These are phyloP conservation scores for Phytophthora hybrid DNA, from an alignment of 352 stramenopile species.

Conservation along the genomic window DNA sequence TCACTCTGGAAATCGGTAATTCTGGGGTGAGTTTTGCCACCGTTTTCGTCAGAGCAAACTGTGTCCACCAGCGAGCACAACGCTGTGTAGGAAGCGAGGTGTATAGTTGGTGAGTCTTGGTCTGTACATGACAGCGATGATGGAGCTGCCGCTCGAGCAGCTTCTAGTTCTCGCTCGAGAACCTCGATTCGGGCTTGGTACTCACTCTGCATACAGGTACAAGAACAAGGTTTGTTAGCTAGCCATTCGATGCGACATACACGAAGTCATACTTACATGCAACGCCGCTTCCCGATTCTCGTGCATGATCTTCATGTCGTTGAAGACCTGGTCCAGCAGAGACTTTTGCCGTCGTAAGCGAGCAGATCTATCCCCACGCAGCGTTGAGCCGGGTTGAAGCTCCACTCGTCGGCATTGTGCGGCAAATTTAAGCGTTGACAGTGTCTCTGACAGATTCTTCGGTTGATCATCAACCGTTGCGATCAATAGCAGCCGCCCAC, in stretches of 20 bases:
- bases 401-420: slow-evolving; percentile 69
- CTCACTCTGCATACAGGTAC: slow-evolving; percentile 30
- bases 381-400: slow-evolving; percentile 33
- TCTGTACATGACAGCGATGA: neutral
- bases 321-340: slow-evolving; percentile 56
- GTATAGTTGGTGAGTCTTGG: slow-evolving; percentile 3
- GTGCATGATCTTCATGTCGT: slow-evolving; percentile 60
- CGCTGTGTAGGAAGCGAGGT: slow-evolving; percentile 50
- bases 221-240: neutral
- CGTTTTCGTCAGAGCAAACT: neutral
- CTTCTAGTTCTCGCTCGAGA: slow-evolving; percentile 45
- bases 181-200: slow-evolving; percentile 50
- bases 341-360: slow-evolving; percentile 28
- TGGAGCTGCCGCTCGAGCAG: slow-evolving; percentile 7
- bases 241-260: neutral
- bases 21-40: slow-evolving; percentile 31
- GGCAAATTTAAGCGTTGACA: slow-evolving; percentile 84
- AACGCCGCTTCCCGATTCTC: slow-evolving; percentile 60
- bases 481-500: slow-evolving; percentile 61
- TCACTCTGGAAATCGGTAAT: slow-evolving; percentile 43
- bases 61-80: slow-evolving; percentile 61
- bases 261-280: slow-evolving; percentile 35
- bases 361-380: slow-evolving; percentile 19
- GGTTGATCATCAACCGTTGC: slow-evolving; percentile 68
- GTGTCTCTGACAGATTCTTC: slow-evolving; percentile 65